phyloP scores from a whole-genome alignment of 2,329 filamentous ascomycete species.

The Calycina herbarum region DNA sequence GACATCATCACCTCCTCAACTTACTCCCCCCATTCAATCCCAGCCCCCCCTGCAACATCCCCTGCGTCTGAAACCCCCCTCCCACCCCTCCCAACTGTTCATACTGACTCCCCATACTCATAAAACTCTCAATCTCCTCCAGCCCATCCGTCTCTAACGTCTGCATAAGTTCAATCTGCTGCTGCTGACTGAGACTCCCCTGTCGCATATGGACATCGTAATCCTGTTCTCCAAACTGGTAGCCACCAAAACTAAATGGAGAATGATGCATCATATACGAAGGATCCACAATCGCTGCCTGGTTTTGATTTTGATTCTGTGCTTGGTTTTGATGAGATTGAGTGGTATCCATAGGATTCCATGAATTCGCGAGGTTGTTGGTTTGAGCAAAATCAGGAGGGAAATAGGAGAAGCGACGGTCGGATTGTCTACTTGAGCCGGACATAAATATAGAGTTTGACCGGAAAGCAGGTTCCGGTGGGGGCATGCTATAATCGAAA shows the following conservation, averaged over 20 bases:
- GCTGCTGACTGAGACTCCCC: conserved; percentile 74
- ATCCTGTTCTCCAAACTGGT: conserved; percentile 43
- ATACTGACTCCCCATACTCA: conserved; percentile 42
- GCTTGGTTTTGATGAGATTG: conserved; percentile 13
- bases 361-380: conserved; percentile 32
- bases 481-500: conserved; percentile 30
- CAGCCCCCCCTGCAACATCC: too few species aligned
- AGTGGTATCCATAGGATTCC: conserved; percentile 27
- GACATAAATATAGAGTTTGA: conserved; percentile 67
- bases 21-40: neutral
- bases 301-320: conserved; percentile 3
- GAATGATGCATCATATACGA: conserved; percentile 35
- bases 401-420: conserved; percentile 63
- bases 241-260: conserved; percentile 33
- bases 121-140: conserved; percentile 60
- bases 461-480: conserved; percentile 53
- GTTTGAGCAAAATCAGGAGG: conserved; percentile 52
- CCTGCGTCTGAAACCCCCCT: too few species aligned
- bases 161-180: conserved; percentile 81
- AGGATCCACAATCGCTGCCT: conserved; percentile 28
- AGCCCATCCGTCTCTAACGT: conserved; percentile 70
- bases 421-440: conserved; percentile 52
- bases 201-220: conserved; percentile 51
- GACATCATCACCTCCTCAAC: neutral
- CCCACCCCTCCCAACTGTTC: too few species aligned